phyloP scores from a whole-genome alignment of 352 stramenopile genomes.

The Phytopythium helicoides region DNA sequence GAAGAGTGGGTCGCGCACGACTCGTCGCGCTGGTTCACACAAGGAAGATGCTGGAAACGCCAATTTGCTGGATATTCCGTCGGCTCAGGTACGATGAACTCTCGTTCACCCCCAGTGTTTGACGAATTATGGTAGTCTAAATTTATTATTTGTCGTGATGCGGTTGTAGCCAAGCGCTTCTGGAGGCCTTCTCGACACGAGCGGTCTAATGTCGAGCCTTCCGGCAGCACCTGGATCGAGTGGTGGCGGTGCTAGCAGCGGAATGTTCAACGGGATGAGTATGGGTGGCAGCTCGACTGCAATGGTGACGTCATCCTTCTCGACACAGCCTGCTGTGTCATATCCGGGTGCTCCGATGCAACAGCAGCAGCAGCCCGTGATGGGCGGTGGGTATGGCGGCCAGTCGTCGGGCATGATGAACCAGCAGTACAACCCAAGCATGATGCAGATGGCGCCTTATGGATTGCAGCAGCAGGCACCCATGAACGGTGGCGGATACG shows the following conservation, averaged over 20 bases:
- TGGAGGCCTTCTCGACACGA: constrained; percentile 46
- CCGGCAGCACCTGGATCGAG: constrained; percentile 21
- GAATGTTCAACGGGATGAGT: constrained; percentile 71
- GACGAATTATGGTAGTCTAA: background rate
- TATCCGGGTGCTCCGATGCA: constrained; percentile 14
- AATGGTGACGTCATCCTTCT: constrained; percentile 28
- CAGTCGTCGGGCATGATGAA: constrained; percentile 35
- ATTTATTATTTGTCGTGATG: background rate
- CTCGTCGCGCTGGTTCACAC: constrained; percentile 22
- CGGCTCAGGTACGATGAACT: constrained; percentile 23
- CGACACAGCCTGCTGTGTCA: constrained; percentile 36
- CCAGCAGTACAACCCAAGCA: constrained; percentile 47
- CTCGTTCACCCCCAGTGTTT: no score
- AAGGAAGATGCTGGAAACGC: constrained; percentile 56
- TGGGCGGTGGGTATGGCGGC: constrained; percentile 24
- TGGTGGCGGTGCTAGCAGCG: constrained; percentile 12
- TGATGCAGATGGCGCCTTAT: constrained; percentile 83
- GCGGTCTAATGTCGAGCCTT: constrained; percentile 41
- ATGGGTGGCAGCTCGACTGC: constrained; percentile 25
- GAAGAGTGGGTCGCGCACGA: constrained; percentile 51
- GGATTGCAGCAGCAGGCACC: constrained; percentile 54
- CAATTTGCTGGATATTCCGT: constrained; percentile 62
- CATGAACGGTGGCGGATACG: constrained; percentile 27
- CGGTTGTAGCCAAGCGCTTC: constrained; percentile 23
- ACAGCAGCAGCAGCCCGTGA: constrained; percentile 13